Evolutionary conservation across 345 rosid species (phyloP), one percentile per base, ranked within the genome.

Genomic region (Aquilaria yunnanensis): DNA sequence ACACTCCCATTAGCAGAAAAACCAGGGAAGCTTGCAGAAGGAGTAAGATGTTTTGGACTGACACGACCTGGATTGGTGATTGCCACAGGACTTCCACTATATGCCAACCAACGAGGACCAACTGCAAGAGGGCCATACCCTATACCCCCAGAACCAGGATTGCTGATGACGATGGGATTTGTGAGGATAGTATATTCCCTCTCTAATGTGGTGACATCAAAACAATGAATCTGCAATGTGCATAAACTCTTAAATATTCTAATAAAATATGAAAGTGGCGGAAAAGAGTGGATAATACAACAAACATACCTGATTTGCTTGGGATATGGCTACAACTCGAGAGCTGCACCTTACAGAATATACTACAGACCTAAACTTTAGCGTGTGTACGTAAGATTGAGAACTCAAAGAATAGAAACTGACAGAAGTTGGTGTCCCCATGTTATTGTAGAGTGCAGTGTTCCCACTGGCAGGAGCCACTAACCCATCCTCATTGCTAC

Each of bases 111-210:
- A 67, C 99, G 78, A 48, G 92, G 85, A 66, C 96, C 97, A 72
- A 94, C 95, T 0, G 96, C 99, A 65, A 94, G 86, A 61, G 99
- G 97, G 32, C 99, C 97, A 65, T 80, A 86, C 63, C 97, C 99
- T 70, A 79, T 67, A 65, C 88, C 87, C 62, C 85, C 94, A 56
- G 78, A 61, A 64, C 72, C 78, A 71, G 81, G 76, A 57, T 59
- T 63, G 48, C 83, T 76, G 51, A 59, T 47, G 29, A 64, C 60
- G 33, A 94, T 77, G 54, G 88, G 80, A 69, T 94, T 86, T 69
- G 95, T 88, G 61, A 77, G 74, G 67, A 90, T 85, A 50, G 68
- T 85, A 71, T 86, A 85, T 48, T 77, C 80, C 72, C 60, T 77
- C 74, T 78, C 81, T 50, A 94, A 74, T 47, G 95, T 85, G 59